Evolutionary conservation across 495 filamentous ascomycete genomes (phyloP).

Genomic region (Aspergillus asperescens): DNA sequence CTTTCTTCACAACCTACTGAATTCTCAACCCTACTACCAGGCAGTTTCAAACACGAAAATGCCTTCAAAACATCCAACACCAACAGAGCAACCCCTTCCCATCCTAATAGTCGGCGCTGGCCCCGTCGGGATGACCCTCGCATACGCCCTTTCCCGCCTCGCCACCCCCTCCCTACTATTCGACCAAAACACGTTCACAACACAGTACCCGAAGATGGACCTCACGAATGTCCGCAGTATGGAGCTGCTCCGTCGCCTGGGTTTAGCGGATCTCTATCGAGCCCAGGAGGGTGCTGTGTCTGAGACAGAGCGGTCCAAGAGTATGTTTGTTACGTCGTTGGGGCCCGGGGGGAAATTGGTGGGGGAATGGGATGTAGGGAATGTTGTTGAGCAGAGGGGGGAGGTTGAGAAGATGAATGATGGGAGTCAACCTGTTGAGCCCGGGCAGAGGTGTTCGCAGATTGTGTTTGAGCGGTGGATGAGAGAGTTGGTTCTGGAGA

Average conservation of each 20-base stretch:
- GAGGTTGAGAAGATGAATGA: slow-evolving; percentile 11
- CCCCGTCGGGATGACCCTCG: slow-evolving; percentile 1
- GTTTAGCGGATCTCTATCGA: slow-evolving; percentile 22
- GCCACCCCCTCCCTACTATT: slow-evolving; percentile 54
- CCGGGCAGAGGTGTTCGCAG: slow-evolving; percentile 22
- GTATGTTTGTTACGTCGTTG: not conserved
- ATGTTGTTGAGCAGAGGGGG: slow-evolving; percentile 2
- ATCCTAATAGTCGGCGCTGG: slow-evolving; percentile 6
- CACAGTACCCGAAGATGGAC: slow-evolving; percentile 31
- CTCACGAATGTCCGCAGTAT: slow-evolving; percentile 29
- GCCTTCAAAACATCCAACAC: too few species aligned
- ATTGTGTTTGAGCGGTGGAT: slow-evolving; percentile 19
- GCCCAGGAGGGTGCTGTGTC: not conserved
- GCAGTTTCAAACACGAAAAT: too few species aligned
- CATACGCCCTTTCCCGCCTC: not conserved
- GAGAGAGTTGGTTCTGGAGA: slow-evolving; percentile 8
- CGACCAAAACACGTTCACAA: slow-evolving; percentile 60
- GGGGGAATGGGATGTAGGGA: not conserved
- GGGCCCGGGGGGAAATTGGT: not conserved
- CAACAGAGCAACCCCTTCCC: not conserved
- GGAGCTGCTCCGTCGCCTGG: slow-evolving; percentile 28
- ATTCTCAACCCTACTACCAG: too few species aligned
- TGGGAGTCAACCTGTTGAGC: slow-evolving; percentile 9
- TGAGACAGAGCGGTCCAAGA: not conserved
- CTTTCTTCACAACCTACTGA: not conserved